Evolutionary conservation across 2,329 filamentous ascomycete species (phyloP).

Genomic region (Colletotrichum sp.): DNA sequence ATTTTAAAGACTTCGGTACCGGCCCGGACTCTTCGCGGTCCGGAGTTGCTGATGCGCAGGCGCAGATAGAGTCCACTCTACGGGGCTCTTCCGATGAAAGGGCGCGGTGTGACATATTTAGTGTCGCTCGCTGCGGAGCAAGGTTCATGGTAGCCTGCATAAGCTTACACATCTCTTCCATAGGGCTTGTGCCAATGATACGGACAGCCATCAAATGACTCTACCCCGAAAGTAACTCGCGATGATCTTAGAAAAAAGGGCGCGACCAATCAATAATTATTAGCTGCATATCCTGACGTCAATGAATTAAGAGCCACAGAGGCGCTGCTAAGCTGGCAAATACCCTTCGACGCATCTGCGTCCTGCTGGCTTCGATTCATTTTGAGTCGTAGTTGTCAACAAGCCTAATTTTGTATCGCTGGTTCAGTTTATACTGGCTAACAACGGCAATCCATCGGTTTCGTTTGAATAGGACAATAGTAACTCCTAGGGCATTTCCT

Average conservation of each 20-base stretch:
- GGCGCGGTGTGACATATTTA: neutral
- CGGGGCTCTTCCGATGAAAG: neutral
- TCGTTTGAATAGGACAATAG: neutral
- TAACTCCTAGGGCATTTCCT: neutral
- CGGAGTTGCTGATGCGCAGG: neutral
- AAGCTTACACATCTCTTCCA: neutral
- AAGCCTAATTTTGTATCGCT: neutral
- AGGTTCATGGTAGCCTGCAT: neutral
- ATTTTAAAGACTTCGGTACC: neutral
- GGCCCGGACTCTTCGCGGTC: neutral
- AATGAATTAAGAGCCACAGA: neutral
- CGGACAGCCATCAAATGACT: neutral
- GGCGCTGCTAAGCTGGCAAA: neutral
- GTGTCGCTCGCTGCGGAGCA: neutral
- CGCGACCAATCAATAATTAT: neutral
- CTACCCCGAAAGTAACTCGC: neutral
- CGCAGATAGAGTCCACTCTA: neutral
- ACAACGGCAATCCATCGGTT: accelerated
- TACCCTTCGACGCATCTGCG: neutral
- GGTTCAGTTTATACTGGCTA: neutral
- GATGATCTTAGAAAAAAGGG: neutral
- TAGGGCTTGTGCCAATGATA: neutral
- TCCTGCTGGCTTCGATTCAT: neutral
- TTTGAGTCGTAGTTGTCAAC: neutral
- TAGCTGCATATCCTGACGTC: neutral